A percentile compares a stretch with the other conserved stretches of the same genome.
Conservation (phyloP, 1,139 yeast genomes). For the Wickerhamomyces sp. region DNA sequence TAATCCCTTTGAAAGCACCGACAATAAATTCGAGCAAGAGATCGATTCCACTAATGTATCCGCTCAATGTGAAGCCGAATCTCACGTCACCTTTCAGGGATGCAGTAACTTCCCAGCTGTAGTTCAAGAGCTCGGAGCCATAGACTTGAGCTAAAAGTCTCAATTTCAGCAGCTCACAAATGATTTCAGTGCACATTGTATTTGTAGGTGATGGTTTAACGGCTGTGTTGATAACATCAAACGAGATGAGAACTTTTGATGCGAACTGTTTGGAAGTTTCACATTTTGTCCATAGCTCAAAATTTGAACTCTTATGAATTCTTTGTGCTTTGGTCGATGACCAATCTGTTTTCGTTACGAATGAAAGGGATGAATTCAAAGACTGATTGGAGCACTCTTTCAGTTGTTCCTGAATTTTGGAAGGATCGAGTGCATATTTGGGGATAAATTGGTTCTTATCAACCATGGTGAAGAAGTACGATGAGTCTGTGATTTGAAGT, state of each 20-base stretch:
- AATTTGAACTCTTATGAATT: slow-evolving; percentile 21
- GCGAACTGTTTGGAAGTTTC: slow-evolving; percentile 26
- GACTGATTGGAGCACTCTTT: slow-evolving; percentile 25
- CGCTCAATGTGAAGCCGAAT: slow-evolving; percentile 43
- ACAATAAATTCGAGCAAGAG: slow-evolving; percentile 24
- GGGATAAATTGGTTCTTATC: slow-evolving; percentile 18
- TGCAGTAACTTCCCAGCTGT: slow-evolving; percentile 49
- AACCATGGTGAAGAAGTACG: slow-evolving; percentile 2
- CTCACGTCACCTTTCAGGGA: slow-evolving; percentile 46
- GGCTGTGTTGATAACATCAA: slow-evolving; percentile 35
- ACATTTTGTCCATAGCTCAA: slow-evolving; percentile 48
- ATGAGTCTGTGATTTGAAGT: slow-evolving; percentile 2
- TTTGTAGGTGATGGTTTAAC: slow-evolving; percentile 28
- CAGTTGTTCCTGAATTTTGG: slow-evolving; percentile 13
- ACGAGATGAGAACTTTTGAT: slow-evolving; percentile 34
- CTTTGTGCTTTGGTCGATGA: slow-evolving; percentile 27
- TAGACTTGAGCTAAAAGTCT: slow-evolving; percentile 38
- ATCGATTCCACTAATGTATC: slow-evolving; percentile 37
- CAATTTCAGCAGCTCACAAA: slow-evolving; percentile 41
- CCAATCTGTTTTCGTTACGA: slow-evolving; percentile 24
- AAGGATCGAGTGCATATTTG: slow-evolving; percentile 13
- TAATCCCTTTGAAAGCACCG: slow-evolving; percentile 9
- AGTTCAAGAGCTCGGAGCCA: slow-evolving; percentile 45
- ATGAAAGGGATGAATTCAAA: slow-evolving; percentile 27
- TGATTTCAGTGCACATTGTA: slow-evolving; percentile 43